Evolutionary conservation across 306 rosid genomes (phyloP), one percentile per base, ranked within the genome.

Genomic region (Leucaena leucocephala): DNA sequence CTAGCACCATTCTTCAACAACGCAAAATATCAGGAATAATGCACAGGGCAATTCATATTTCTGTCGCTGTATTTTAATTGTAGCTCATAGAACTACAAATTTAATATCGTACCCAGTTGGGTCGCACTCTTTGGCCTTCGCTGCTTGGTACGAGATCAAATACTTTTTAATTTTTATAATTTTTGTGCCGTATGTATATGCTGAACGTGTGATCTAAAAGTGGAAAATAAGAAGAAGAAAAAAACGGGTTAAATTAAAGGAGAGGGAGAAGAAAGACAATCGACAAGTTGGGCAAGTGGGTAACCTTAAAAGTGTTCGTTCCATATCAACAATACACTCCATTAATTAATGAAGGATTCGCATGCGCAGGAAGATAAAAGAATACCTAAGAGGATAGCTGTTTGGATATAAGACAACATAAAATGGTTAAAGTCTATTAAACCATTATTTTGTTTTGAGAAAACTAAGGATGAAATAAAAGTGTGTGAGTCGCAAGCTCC

Each of bases 211-310:
- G 64, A 58, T 58, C 36, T 58, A 10, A 21, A 58, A 57, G 34
- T 21, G 13, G 4, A 58, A 21, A 58, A 27, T 27, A 27, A 27
- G 27, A 27, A n/a, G n/a, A 8, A 57, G 2, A n/a, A n/a, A 3
- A 57, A 0, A 3, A 10, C 0, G 8, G 36, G 17, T 19, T 67
- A n/a, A 21, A 42, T 42, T 10, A 68, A 27, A 3, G 2, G 38
- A 44, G n/a, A 6, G 38, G 27, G 17, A 42, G 27, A 33, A 42
- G 43, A 10, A 5, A 11, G 54, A 43, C 54, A 68, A 15, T 8
- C 0, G 5, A 44, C 73, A 68, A 68, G 73, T 68, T 68, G 73
- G 10, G 73, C 54, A 68, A 68, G 73, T 68, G 73, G 73, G 73
- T 11, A 68, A 44, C 73, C 55, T 68, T 68, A 43, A 68, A 68